A percentile compares a stretch with the other conserved stretches of the same genome.
These are phyloP conservation scores for Penicillium sp. DNA, from an alignment of 2,329 filamentous ascomycete genomes.

Conservation along the genomic window DNA sequence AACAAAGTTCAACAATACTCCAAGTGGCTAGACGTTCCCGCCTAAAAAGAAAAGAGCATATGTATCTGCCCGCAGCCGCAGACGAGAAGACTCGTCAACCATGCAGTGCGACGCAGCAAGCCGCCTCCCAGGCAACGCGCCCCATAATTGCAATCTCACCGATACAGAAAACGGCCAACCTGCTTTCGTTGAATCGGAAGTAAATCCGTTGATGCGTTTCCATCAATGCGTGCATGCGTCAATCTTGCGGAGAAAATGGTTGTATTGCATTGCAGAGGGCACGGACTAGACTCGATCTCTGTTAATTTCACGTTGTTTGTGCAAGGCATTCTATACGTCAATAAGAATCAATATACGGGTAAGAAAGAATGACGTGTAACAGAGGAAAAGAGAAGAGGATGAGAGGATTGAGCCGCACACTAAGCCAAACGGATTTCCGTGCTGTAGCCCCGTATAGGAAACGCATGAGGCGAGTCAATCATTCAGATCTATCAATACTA, in stretches of 20 bases:
- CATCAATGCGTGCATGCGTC: neutral
- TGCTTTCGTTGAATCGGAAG: neutral
- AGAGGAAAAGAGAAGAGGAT: neutral
- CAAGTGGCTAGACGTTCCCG: neutral
- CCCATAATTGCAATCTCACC: slow-evolving; percentile 4
- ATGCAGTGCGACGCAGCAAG: slow-evolving; percentile 13
- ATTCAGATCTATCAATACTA: neutral
- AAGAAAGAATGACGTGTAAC: neutral
- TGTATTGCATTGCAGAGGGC: neutral
- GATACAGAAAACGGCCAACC: slow-evolving; percentile 8
- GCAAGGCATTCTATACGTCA: neutral
- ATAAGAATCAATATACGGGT: neutral
- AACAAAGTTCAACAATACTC: neutral
- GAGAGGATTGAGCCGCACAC: neutral
- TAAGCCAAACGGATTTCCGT: neutral
- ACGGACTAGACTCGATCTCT: neutral
- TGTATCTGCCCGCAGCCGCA: slow-evolving; percentile 1
- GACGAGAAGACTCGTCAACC: slow-evolving; percentile 8
- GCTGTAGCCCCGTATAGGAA: neutral
- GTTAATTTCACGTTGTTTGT: neutral
- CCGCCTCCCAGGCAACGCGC: slow-evolving; percentile 4
- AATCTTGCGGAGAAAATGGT: neutral
- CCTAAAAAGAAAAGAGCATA: neutral
- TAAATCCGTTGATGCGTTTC: neutral
- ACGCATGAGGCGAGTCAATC: neutral